Evolutionary conservation across 176 grass and related monocot species (phyloP), one percentile per base, ranked within the genome.

Genomic region (Bromus sterilis): DNA sequence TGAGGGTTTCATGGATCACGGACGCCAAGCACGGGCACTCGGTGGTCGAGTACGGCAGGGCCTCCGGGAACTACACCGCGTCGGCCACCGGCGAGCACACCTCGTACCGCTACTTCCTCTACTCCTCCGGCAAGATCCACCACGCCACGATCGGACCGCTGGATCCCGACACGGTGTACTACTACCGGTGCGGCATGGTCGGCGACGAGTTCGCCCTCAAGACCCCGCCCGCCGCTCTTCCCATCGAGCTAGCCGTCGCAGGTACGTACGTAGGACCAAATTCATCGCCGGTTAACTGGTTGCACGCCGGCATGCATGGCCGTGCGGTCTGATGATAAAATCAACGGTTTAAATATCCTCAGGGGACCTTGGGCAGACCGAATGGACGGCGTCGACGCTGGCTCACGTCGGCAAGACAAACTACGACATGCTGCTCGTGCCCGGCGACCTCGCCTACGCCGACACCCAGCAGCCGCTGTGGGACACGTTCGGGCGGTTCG

Each of bases 371-470:
- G 95, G 95, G 5, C 95, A 98, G 51, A 98, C 92, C 0, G 95
- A 98, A 10, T 98, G 95, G 95, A 94, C 95, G 18, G 83, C 92
- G 46, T 98, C 95, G 51, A 98, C 95, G 42, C 85, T 98, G 62
- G 42, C 87, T 6, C 92, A 94, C 72, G 84, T 88, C 14, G 70
- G 80, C 37, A 82, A 79, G 75, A 70, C 82, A 1, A 78, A 82
- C 72, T 83, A 94, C 80, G 92, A 94, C 84, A 73, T 98, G 88
- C 84, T 98, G 76, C 86, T 98, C 65, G 74, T 98, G 26, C 95
- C 95, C 1, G 95, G 95, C 37, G 95, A 98, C 77, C 92, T 98
- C 58, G 83, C 95, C 49, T 98, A 98, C 63, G 95, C 92, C 3
- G 95, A 98, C 76, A 41, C 90, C 2, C 66, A 98, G 78, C 95